These are phyloP conservation scores for Tubosaeta brunneosetosa DNA, from an alignment of 768 basidiomycete genomes.

Conservation along the genomic window DNA sequence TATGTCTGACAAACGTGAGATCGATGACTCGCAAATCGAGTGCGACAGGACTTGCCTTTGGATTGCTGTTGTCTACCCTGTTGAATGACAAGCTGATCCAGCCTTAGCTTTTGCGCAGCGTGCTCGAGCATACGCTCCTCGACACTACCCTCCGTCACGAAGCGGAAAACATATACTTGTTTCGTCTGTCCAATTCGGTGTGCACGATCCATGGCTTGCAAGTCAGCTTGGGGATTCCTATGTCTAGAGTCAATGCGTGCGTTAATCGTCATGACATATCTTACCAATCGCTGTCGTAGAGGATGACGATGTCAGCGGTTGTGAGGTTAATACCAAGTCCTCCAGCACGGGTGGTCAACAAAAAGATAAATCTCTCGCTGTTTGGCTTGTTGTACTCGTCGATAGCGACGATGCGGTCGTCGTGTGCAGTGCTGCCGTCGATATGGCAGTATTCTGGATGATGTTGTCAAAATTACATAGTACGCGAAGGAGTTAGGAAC, in stretches of 20 bases:
- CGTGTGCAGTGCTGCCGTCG: conserved; percentile 92
- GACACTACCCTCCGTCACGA: conserved; percentile 92
- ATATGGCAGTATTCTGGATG: conserved; percentile 88
- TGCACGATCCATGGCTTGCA: conserved; percentile 98
- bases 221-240: conserved; percentile 97
- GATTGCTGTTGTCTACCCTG: conserved; percentile 82
- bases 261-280: conserved; percentile 12
- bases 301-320: conserved; percentile 88
- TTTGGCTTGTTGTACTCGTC: conserved; percentile 96
- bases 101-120: conserved; percentile 89
- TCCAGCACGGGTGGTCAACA: conserved; percentile 94
- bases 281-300: conserved; percentile 96
- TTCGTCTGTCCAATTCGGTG: conserved; percentile 97
- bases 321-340: conserved; percentile 97
- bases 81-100: conserved; percentile 96
- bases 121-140: conserved; percentile 94
- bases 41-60: conserved; percentile 51
- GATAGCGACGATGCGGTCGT: conserved; percentile 91
- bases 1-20: conserved; percentile 3
- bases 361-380: conserved; percentile 94
- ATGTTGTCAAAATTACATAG: conserved; percentile 1
- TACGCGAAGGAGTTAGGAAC: conserved; percentile 25
- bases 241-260: conserved; percentile 2
- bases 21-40: background rate
- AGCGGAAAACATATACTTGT: conserved; percentile 96